Evolutionary conservation across 495 filamentous ascomycete genomes (phyloP).

Genomic region (Melanomma pulvis-pyrius): DNA sequence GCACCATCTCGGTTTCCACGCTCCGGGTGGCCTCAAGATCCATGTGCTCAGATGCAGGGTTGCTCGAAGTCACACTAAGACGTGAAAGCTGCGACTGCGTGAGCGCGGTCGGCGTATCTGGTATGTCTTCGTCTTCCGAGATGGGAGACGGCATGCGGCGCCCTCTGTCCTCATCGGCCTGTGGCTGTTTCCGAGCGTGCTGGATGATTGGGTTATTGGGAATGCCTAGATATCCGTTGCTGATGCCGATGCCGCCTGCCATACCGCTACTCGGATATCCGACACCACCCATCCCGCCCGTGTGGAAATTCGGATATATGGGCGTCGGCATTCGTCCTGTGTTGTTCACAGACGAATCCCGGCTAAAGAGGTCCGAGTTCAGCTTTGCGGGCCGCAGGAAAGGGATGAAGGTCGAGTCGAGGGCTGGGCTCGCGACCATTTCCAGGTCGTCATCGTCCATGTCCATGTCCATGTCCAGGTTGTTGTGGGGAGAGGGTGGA

Average conservation of each 20-base stretch:
- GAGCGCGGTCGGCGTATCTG: conserved; percentile 35
- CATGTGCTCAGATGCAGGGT: conserved; percentile 22
- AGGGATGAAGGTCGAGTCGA: conserved; percentile 24
- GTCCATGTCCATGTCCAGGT: conserved; percentile 57
- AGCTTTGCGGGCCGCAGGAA: conserved; percentile 32
- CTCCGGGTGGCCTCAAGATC: conserved; percentile 13
- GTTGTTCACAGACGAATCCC: conserved; percentile 33
- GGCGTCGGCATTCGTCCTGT: conserved; percentile 48
- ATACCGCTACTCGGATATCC: conserved; percentile 27
- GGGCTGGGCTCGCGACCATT: conserved; percentile 33
- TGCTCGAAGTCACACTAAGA: conserved; percentile 29
- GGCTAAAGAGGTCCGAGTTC: conserved; percentile 37
- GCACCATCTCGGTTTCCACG: conserved; percentile 1
- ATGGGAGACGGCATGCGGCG: conserved; percentile 71
- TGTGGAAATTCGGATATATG: conserved; percentile 48
- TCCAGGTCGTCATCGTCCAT: conserved; percentile 51
- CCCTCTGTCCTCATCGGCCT: conserved; percentile 25
- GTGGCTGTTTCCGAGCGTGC: conserved; percentile 4
- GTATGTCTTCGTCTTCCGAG: conserved; percentile 60
- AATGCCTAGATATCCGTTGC: conserved; percentile 9
- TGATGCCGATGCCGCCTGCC: conserved; percentile 18
- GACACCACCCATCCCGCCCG: conserved; percentile 5
- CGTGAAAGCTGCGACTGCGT: conserved; percentile 38
- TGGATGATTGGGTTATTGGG: background rate
- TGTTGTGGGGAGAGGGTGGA: conserved; percentile 15